Evolutionary conservation across 1,139 yeast genomes (phyloP).

Genomic region (Scheffersomyces stambukii): DNA sequence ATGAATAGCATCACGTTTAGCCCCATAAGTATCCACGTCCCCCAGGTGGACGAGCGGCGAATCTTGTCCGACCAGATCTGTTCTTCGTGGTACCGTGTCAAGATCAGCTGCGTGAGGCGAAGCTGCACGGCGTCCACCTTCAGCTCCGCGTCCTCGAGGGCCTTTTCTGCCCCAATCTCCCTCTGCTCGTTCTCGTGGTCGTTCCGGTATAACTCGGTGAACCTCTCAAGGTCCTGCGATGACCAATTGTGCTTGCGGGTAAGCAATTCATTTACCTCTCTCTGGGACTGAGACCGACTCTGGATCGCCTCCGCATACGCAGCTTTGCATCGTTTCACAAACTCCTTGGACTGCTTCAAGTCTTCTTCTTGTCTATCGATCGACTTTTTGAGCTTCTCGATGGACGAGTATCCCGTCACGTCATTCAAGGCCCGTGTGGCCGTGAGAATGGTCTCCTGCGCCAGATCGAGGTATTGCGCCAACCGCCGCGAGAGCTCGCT

Average conservation of each 20-base stretch:
- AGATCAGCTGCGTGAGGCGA: conserved; percentile 68
- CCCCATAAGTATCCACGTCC: conserved; percentile 88
- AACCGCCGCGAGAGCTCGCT: conserved; percentile 29
- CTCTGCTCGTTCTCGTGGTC: conserved; percentile 72
- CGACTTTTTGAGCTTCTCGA: conserved; percentile 63
- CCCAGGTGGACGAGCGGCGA: conserved; percentile 93
- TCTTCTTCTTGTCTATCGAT: conserved; percentile 52
- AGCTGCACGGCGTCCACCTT: conserved; percentile 68
- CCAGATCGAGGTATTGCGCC: conserved; percentile 53
- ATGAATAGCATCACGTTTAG: conserved; percentile 74
- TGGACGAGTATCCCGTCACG: conserved; percentile 85
- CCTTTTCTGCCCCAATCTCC: conserved; percentile 51
- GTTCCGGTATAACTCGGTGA: conserved; percentile 73
- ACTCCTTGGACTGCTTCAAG: conserved; percentile 45
- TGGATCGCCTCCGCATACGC: conserved; percentile 62
- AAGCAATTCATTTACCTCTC: conserved; percentile 80
- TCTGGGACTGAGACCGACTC: conserved; percentile 67
- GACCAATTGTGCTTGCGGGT: conserved; percentile 86
- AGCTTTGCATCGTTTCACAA: conserved; percentile 48
- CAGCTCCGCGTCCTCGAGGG: conserved; percentile 55
- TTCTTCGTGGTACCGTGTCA: conserved; percentile 91
- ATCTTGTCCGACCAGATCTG: conserved; percentile 98
- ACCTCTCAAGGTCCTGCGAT: conserved; percentile 71
- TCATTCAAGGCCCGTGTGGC: conserved; percentile 81
- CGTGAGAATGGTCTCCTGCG: conserved; percentile 61